phyloP scores from a whole-genome alignment of 495 filamentous ascomycete genomes.

The Penicillium egyptiacum region DNA sequence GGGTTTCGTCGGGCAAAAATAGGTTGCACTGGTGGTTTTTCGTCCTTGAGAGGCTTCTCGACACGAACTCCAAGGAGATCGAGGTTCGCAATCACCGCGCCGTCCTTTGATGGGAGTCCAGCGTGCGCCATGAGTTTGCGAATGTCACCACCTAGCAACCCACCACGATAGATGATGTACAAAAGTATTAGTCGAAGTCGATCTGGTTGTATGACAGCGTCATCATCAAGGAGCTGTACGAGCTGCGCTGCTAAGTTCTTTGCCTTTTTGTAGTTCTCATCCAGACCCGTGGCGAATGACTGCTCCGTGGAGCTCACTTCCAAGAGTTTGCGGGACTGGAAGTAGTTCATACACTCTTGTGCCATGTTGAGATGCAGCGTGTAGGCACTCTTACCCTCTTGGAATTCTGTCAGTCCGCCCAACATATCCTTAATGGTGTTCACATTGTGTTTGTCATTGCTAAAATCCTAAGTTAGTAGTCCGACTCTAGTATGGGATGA shows the following conservation, averaged over 20 bases:
- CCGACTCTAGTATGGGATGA: neutral
- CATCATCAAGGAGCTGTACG: slow-evolving; percentile 83
- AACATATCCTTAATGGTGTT: slow-evolving; percentile 97
- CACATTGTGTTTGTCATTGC: slow-evolving; percentile 65
- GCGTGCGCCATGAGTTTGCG: slow-evolving; percentile 83
- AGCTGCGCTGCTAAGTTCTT: slow-evolving; percentile 85
- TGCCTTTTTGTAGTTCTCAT: slow-evolving; percentile 88
- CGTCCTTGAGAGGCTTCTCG: slow-evolving; percentile 73
- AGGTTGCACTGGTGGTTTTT: slow-evolving; percentile 59
- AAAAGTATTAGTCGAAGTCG: slow-evolving; percentile 80
- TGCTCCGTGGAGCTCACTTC: slow-evolving; percentile 87
- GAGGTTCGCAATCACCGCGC: slow-evolving; percentile 71
- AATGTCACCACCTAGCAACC: slow-evolving; percentile 83
- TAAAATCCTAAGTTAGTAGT: slow-evolving; percentile 21
- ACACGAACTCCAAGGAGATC: slow-evolving; percentile 77
- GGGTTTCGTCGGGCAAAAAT: slow-evolving; percentile 66
- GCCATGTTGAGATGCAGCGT: slow-evolving; percentile 96
- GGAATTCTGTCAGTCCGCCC: slow-evolving; percentile 89
- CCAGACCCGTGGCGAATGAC: slow-evolving; percentile 84
- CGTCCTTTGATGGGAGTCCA: slow-evolving; percentile 70
- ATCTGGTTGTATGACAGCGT: slow-evolving; percentile 63
- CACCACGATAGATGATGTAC: slow-evolving; percentile 84
- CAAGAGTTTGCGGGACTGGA: slow-evolving; percentile 76
- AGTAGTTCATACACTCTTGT: slow-evolving; percentile 94
- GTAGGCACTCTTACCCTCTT: slow-evolving; percentile 91